phyloP scores from a whole-genome alignment of 805 yeast species.

The Candida xiaguanensis region DNA sequence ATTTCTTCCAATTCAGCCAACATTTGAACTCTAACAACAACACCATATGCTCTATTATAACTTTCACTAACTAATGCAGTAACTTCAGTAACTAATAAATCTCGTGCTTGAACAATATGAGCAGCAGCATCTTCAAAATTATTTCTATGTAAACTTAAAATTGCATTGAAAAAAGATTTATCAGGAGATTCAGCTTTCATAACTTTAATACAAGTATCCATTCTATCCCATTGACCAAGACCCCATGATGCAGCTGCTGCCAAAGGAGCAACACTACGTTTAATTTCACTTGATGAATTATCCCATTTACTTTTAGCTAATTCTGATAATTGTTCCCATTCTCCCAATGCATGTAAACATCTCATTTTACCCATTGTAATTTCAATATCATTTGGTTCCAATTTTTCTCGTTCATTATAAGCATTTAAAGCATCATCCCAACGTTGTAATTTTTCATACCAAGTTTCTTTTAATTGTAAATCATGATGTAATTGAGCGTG shows the following conservation, averaged over 20 bases:
- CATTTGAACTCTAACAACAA: conserved; percentile 96
- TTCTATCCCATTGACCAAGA: conserved; percentile 91
- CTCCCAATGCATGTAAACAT: conserved; percentile 96
- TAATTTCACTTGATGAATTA: conserved; percentile 63
- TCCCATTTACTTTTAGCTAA: conserved; percentile 87
- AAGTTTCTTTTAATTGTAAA: conserved; percentile 88
- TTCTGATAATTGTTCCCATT: conserved; percentile 90
- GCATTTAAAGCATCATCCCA: conserved; percentile 98
- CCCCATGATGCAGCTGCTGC: conserved; percentile 99
- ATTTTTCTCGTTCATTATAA: conserved; percentile 71
- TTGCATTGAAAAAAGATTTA: conserved; percentile 90
- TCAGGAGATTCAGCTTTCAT: conserved; percentile 94
- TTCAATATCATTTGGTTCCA: conserved; percentile 70
- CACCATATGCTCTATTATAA: conserved; percentile 94
- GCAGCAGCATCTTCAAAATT: conserved; percentile 76
- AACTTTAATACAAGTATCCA: conserved; percentile 85
- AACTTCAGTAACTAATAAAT: conserved; percentile 84
- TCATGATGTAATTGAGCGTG: conserved; percentile 92
- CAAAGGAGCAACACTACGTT: conserved; percentile 86
- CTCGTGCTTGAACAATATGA: conserved; percentile 83
- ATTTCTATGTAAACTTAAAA: conserved; percentile 78
- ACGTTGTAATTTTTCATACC: conserved; percentile 95
- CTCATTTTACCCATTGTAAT: conserved; percentile 97
- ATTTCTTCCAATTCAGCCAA: conserved; percentile 95
- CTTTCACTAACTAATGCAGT: conserved; percentile 94